Percentiles rank a stretch among this genome's conserved stretches.
Evolutionary conservation across 768 basidiomycete species (phyloP).

Genomic region (Xanthoconium purpureum): DNA sequence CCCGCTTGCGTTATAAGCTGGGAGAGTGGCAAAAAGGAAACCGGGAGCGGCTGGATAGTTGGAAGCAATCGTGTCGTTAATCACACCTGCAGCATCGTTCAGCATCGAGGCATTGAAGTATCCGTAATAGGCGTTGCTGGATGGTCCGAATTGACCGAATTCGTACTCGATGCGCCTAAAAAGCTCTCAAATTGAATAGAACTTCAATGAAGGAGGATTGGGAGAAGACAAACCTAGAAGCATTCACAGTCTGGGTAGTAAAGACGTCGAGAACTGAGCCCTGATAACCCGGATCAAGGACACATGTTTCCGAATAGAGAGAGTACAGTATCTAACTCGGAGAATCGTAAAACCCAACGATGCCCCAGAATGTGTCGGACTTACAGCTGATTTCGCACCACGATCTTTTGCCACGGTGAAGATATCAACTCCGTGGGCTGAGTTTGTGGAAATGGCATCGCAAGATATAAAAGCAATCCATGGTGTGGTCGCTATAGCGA

Average conservation of each 20-base stretch:
- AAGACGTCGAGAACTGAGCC: slow-evolving; percentile 72
- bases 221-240: slow-evolving; percentile 46
- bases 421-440: slow-evolving; percentile 62
- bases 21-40: slow-evolving; percentile 70
- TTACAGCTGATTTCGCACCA: slow-evolving; percentile 78
- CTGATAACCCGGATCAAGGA: slow-evolving; percentile 71
- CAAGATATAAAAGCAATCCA: slow-evolving; percentile 92
- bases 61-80: slow-evolving; percentile 44
- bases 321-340: slow-evolving; percentile 71
- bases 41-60: slow-evolving; percentile 47
- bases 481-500: slow-evolving; percentile 60
- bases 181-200: background rate
- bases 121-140: slow-evolving; percentile 49
- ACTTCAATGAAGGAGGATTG: background rate
- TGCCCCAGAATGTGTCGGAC: slow-evolving; percentile 21
- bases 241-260: slow-evolving; percentile 60
- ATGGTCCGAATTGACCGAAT: slow-evolving; percentile 54
- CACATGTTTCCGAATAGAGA: slow-evolving; percentile 63
- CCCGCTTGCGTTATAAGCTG: slow-evolving; percentile 57
- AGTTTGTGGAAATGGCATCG: slow-evolving; percentile 69
- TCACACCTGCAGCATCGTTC: slow-evolving; percentile 45
- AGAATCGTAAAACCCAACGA: background rate
- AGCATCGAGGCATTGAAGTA: slow-evolving; percentile 62
- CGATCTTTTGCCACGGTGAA: slow-evolving; percentile 77
- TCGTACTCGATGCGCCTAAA: slow-evolving; percentile 54